Base-by-base conservation (phyloP, 805 yeast genomes). In the Ascoidea rubescens region DNA sequence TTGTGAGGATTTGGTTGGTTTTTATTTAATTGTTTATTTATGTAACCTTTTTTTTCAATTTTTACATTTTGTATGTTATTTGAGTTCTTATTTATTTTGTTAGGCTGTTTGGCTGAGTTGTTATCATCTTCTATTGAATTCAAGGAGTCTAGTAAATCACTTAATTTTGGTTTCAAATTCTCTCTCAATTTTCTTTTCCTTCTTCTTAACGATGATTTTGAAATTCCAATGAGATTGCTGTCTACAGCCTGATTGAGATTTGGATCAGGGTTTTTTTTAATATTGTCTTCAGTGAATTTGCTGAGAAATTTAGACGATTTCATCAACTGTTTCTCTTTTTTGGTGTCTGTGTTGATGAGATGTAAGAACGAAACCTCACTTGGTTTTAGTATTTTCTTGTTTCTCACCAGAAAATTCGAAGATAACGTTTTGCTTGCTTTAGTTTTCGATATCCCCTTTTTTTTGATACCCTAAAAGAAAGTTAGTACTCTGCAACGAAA, bases 171-270 rank as follows among this genome's bases (percentile, higher is more conserved):
- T 58, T 77, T 77, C 54, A 86, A 67, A 57, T 81, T 78, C 53
- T 83, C 84, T 58, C 75, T 77, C 49, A 72, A 70, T 58, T 73
- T 77, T 57, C 86, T 78, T 59, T 82, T 81, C 57, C 87, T 73
- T 64, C 82, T 73, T 61, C 87, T 73, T 3, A 74, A 55, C 0
- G 88, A 70, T 5, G 87, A 80, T 62, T 84, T 85, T 21, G 88
- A 80, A 47, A 85, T 71, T 28, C 77, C 76, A 16, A 71, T 69
- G 60, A 59, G 71, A 59, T 53, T 72, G 43, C 45, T 49, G 17
- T 53, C 51, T 5, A 28, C 21, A 10, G 55, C 51, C 28, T 51
- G 47, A 10, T 33, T 43, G 1, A 52, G 49, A 7, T 46, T 48
- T 32, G 28, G 28, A 21, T 21, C 28, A 21, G 3, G 3, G 28